These are phyloP conservation scores for Hortaea werneckii DNA, from an alignment of 2,329 filamentous ascomycete genomes.

Conservation along the genomic window DNA sequence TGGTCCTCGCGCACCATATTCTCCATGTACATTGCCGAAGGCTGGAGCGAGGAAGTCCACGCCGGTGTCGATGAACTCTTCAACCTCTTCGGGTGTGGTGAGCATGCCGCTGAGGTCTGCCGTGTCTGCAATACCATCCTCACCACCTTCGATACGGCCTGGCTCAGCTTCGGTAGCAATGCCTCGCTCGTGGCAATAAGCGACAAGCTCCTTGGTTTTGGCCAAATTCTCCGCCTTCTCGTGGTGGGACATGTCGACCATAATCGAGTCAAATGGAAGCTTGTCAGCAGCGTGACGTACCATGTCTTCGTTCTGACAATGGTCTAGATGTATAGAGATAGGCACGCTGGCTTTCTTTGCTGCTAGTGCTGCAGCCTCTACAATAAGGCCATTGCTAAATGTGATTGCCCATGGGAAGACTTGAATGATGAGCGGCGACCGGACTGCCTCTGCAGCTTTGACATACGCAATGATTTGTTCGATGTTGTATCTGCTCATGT, in stretches of 20 bases:
- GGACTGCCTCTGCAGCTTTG: slow-evolving; percentile 56
- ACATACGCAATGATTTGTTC: slow-evolving; percentile 61
- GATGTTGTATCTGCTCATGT: slow-evolving; percentile 36
- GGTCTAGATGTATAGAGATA: slow-evolving; percentile 37
- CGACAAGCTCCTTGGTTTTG: slow-evolving; percentile 52
- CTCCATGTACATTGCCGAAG: slow-evolving; percentile 67
- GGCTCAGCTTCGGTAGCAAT: slow-evolving; percentile 63
- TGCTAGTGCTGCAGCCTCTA: slow-evolving; percentile 37
- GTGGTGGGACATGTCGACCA: slow-evolving; percentile 68
- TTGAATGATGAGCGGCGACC: slow-evolving; percentile 59
- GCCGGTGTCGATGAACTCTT: slow-evolving; percentile 59
- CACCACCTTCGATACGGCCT: slow-evolving; percentile 60
- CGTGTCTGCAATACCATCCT: slow-evolving; percentile 63
- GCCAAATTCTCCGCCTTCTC: slow-evolving; percentile 59
- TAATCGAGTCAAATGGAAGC: slow-evolving; percentile 56
- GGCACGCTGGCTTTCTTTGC: slow-evolving; percentile 32
- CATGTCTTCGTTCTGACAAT: slow-evolving; percentile 35
- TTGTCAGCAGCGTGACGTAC: slow-evolving; percentile 23
- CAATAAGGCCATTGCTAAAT: slow-evolving; percentile 45
- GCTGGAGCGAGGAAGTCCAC: slow-evolving; percentile 66
- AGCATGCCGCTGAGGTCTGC: slow-evolving; percentile 51
- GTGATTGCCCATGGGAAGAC: slow-evolving; percentile 68
- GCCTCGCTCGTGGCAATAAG: slow-evolving; percentile 53
- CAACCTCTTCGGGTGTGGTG: slow-evolving; percentile 58
- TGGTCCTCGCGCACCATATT: slow-evolving; percentile 53